These are phyloP conservation scores for Xylaria telfairii DNA, from an alignment of 495 filamentous ascomycete species.

Conservation along the genomic window DNA sequence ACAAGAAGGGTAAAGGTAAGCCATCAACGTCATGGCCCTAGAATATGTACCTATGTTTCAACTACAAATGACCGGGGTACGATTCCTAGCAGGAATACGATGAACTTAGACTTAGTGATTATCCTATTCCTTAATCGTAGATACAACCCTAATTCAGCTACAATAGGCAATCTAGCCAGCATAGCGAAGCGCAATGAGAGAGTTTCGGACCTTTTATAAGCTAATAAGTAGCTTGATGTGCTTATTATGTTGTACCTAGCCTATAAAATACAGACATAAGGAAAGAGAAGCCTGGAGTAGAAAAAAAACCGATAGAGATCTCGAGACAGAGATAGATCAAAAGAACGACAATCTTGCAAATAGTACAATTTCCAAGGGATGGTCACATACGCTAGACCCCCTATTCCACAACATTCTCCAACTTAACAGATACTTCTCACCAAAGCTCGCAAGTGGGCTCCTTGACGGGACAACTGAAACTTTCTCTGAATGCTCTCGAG, in stretches of 20 bases:
- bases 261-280: neutral
- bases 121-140: neutral
- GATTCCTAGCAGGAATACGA: neutral
- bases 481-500: conserved; percentile 69
- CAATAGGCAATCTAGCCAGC: neutral
- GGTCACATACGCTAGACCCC: neutral
- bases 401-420: neutral
- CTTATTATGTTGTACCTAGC: neutral
- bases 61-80: no score
- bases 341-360: neutral
- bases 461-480: conserved; percentile 67
- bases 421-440: conserved; percentile 43
- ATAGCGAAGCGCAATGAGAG: neutral
- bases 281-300: neutral
- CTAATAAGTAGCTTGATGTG: neutral
- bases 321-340: neutral
- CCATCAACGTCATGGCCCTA: neutral
- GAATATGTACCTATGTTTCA: no score
- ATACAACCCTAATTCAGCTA: neutral
- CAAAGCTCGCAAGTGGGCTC: conserved; percentile 74
- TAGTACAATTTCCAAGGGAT: conserved; percentile 10
- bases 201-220: neutral
- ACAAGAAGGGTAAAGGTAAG: neutral
- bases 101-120: neutral
- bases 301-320: neutral